Evolutionary conservation across 192 early-diverging fungal species (phyloP).

Genomic region (Umbelopsis vinacea): DNA sequence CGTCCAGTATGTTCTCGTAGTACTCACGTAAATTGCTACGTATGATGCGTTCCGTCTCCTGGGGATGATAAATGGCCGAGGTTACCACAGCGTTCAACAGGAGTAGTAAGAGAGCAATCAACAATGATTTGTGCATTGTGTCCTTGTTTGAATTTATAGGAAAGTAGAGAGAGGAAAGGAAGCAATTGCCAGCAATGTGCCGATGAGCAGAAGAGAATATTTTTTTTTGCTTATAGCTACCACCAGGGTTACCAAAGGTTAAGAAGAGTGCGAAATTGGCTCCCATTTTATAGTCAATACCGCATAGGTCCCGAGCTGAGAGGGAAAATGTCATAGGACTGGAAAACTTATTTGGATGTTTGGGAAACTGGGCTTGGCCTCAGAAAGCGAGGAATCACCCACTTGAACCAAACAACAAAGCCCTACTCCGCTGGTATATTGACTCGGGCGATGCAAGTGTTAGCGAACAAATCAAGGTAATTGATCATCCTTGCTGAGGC

Average conservation of each 20-base stretch:
- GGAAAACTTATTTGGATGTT: background rate
- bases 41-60: background rate
- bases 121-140: slow-evolving; percentile 5
- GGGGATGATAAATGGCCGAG: background rate
- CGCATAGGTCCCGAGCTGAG: background rate
- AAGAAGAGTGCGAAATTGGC: background rate
- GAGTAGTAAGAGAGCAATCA: background rate
- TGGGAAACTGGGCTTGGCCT: slow-evolving; percentile 14
- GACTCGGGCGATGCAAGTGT: background rate
- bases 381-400: slow-evolving; percentile 9
- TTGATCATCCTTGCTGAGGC: slow-evolving; percentile 6
- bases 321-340: slow-evolving; percentile 13
- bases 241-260: slow-evolving; percentile 15
- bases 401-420: background rate
- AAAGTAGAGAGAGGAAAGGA: slow-evolving; percentile 21
- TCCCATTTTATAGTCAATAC: background rate
- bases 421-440: background rate
- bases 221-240: slow-evolving; percentile 3
- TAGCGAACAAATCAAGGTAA: background rate
- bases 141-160: background rate
- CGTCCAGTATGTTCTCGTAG: slow-evolving; percentile 15
- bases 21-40: slow-evolving; percentile 8
- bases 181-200: slow-evolving; percentile 23
- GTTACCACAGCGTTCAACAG: background rate
- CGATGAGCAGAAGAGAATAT: background rate